A percentile compares a stretch with the other conserved stretches of the same genome.
phyloP scores from a whole-genome alignment of 2,329 filamentous ascomycete genomes.

The Ascochyta pisi region DNA sequence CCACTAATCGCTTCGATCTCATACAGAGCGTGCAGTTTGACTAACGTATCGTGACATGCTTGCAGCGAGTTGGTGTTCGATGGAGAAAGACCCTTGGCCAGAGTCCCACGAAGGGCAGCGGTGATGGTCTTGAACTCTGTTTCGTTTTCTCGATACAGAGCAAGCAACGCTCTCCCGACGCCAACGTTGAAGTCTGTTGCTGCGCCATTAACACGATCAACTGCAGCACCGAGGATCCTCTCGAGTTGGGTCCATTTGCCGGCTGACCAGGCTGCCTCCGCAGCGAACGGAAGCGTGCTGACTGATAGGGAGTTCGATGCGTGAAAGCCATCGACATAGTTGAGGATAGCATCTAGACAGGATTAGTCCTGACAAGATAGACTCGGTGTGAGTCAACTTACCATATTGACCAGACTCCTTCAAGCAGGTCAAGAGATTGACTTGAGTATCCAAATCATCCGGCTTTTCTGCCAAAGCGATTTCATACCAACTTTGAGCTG shows the following conservation, averaged over 20 bases:
- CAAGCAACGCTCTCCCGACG: slow-evolving; percentile 72
- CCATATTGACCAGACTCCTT: slow-evolving; percentile 96
- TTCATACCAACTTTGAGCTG: slow-evolving; percentile 98
- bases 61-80: slow-evolving; percentile 82
- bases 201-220: slow-evolving; percentile 46
- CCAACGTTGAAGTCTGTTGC: slow-evolving; percentile 81
- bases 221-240: slow-evolving; percentile 61
- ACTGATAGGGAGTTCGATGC: slow-evolving; percentile 35
- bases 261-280: slow-evolving; percentile 92
- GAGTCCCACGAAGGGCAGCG: slow-evolving; percentile 69
- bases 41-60: slow-evolving; percentile 81
- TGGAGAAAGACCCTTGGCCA: slow-evolving; percentile 76
- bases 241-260: slow-evolving; percentile 79
- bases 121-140: slow-evolving; percentile 65
- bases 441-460: slow-evolving; percentile 76
- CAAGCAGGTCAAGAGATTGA: slow-evolving; percentile 84
- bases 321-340: slow-evolving; percentile 81
- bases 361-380: slow-evolving; percentile 24
- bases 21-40: slow-evolving; percentile 85
- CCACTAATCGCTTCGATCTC: slow-evolving; percentile 81
- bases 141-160: slow-evolving; percentile 61
- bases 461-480: slow-evolving; percentile 83
- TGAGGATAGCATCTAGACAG: slow-evolving; percentile 76
- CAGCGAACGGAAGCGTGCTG: slow-evolving; percentile 77
- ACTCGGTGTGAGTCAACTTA: slow-evolving; percentile 50